phyloP scores from a whole-genome alignment of 768 basidiomycete genomes.

The Termitomyces sp. region DNA sequence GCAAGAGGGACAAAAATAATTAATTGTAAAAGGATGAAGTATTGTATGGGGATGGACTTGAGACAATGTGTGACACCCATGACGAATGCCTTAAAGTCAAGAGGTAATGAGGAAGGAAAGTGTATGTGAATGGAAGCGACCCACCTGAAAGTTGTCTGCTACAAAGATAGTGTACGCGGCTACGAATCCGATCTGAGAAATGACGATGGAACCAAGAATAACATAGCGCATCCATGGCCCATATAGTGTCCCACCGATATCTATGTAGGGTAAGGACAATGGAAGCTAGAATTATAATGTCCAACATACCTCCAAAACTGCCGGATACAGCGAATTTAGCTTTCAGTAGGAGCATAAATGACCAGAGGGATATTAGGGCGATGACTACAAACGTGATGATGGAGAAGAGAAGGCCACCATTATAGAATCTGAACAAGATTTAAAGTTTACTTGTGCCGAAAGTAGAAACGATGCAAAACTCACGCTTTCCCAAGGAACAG shows the following conservation, averaged over 20 bases:
- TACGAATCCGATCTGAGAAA: slow-evolving; percentile 89
- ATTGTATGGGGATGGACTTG: slow-evolving; percentile 59
- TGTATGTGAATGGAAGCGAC: neutral
- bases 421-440: slow-evolving; percentile 64
- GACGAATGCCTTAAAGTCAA: slow-evolving; percentile 69
- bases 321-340: slow-evolving; percentile 87
- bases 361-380: slow-evolving; percentile 83
- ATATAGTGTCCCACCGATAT: slow-evolving; percentile 90
- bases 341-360: slow-evolving; percentile 86
- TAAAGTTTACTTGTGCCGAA: neutral
- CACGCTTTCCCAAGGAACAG: slow-evolving; percentile 94
- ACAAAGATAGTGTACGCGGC: slow-evolving; percentile 95
- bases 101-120: neutral
- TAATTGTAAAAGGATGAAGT: slow-evolving; percentile 80
- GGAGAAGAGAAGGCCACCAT: slow-evolving; percentile 93
- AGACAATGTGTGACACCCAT: slow-evolving; percentile 74
- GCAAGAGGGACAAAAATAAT: slow-evolving; percentile 86
- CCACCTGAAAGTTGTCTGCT: slow-evolving; percentile 74
- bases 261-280: slow-evolving; percentile 29
- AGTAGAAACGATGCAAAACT: slow-evolving; percentile 18
- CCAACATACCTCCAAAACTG: slow-evolving; percentile 74
- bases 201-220: slow-evolving; percentile 80
- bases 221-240: slow-evolving; percentile 90
- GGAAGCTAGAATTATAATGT: slow-evolving; percentile 19
- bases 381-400: slow-evolving; percentile 69